phyloP scores from a whole-genome alignment of 345 rosid genomes.

The Balakata baccata region DNA sequence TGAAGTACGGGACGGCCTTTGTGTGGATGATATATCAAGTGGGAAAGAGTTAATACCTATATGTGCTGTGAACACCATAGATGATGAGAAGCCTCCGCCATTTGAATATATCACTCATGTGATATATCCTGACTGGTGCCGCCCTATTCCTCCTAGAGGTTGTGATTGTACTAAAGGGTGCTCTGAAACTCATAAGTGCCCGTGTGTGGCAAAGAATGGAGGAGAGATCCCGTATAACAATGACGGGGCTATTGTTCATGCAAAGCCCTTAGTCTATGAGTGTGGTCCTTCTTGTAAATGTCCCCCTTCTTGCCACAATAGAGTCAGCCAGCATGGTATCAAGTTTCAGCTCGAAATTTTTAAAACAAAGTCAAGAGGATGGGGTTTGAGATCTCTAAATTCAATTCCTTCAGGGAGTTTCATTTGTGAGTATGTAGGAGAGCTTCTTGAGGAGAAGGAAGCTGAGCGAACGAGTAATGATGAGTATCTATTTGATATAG shows the following conservation, averaged over 20 bases:
- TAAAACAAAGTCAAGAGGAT: slow-evolving; percentile 73
- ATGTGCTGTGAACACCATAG: slow-evolving; percentile 65
- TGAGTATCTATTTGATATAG: slow-evolving; percentile 79
- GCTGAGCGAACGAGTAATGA: slow-evolving; percentile 67
- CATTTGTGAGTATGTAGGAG: slow-evolving; percentile 85
- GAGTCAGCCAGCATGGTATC: slow-evolving; percentile 74
- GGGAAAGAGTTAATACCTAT: slow-evolving; percentile 67
- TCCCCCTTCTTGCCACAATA: slow-evolving; percentile 65
- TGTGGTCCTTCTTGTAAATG: slow-evolving; percentile 84
- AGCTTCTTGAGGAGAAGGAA: slow-evolving; percentile 70
- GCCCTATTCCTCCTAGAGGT: slow-evolving; percentile 42
- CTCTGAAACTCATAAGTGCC: slow-evolving; percentile 46
- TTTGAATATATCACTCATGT: slow-evolving; percentile 53
- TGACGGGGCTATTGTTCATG: slow-evolving; percentile 68
- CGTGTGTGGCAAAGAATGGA: slow-evolving; percentile 59
- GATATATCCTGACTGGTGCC: slow-evolving; percentile 57
- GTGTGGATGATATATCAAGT: slow-evolving; percentile 55
- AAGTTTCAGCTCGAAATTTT: slow-evolving; percentile 74
- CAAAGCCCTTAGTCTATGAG: slow-evolving; percentile 63
- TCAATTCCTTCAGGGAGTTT: slow-evolving; percentile 81
- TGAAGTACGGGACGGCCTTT: slow-evolving; percentile 55
- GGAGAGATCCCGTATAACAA: slow-evolving; percentile 77
- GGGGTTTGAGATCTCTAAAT: slow-evolving; percentile 84
- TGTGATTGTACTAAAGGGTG: slow-evolving; percentile 60
- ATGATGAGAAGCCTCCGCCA: slow-evolving; percentile 62